phyloP scores from a whole-genome alignment of 805 yeast genomes.

The Candida peoriensis region DNA sequence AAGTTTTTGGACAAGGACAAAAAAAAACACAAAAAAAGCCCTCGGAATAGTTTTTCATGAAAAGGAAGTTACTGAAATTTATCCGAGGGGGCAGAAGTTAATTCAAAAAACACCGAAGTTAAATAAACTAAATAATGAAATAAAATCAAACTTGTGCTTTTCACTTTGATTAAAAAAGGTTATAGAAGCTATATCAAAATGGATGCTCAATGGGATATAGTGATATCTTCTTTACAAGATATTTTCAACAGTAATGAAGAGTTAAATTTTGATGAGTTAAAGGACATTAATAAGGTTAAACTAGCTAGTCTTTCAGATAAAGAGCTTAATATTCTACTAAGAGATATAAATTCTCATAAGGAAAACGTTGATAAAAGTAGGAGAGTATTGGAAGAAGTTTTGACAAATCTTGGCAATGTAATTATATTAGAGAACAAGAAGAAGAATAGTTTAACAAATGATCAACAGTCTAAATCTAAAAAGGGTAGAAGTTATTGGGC shows the following conservation, averaged over 20 bases:
- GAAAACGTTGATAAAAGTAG: conserved; percentile 52
- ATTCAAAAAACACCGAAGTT: too few species aligned
- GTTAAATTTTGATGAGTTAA: conserved; percentile 40
- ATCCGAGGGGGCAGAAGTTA: too few species aligned
- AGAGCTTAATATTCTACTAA: conserved; percentile 36
- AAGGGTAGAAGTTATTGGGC: conserved; percentile 31
- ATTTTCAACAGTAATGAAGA: conserved; percentile 58
- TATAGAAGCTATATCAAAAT: too few species aligned
- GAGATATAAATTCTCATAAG: conserved; percentile 44
- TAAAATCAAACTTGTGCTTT: too few species aligned
- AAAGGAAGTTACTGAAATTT: too few species aligned
- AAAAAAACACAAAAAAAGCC: too few species aligned
- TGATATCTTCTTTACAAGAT: conserved; percentile 63
- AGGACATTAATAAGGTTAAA: conserved; percentile 24
- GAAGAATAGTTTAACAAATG: too few species aligned
- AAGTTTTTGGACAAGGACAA: too few species aligned
- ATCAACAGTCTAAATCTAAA: conserved; percentile 21
- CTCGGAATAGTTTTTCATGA: too few species aligned
- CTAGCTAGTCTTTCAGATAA: conserved; percentile 30
- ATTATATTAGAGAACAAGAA: conserved; percentile 27
- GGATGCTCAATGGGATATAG: conserved; percentile 67
- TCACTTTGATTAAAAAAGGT: too few species aligned
- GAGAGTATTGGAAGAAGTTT: conserved; percentile 35
- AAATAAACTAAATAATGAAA: too few species aligned
- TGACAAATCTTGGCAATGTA: conserved; percentile 42